phyloP scores from a whole-genome alignment of 164 flowering plant genomes.

The Chloranthus sessilifolius region DNA sequence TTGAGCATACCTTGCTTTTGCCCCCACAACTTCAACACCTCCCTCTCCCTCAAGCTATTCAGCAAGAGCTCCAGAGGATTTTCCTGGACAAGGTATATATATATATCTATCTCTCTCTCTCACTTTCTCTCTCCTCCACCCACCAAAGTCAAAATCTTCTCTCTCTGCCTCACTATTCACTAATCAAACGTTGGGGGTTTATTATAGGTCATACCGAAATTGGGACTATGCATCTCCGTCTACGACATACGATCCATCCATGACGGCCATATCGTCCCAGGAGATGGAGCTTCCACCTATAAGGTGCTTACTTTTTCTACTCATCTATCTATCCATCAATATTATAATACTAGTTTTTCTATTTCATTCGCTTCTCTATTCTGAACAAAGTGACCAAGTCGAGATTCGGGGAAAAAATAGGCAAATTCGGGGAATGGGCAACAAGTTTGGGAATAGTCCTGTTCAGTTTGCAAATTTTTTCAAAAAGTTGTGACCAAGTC shows the following conservation, averaged over 20 bases:
- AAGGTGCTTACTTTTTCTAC: conserved; percentile 25
- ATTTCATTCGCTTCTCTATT: too few relatives aligned
- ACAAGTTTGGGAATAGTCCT: too few relatives aligned
- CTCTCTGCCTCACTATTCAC: background rate
- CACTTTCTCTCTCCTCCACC: background rate
- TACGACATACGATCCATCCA: conserved; percentile 50
- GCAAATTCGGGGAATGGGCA: too few relatives aligned
- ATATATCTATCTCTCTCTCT: conserved; percentile 5
- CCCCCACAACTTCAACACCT: conserved; percentile 71
- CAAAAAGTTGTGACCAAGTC: too few relatives aligned
- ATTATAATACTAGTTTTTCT: too few relatives aligned
- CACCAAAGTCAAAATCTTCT: background rate
- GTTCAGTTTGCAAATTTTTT: too few relatives aligned
- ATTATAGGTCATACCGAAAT: conserved; percentile 67
- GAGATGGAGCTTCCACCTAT: conserved; percentile 78
- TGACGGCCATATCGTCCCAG: conserved; percentile 61
- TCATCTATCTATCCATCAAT: too few relatives aligned
- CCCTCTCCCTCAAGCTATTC: conserved; percentile 48
- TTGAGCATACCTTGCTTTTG: conserved; percentile 63
- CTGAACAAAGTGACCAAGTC: too few relatives aligned
- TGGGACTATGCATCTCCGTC: conserved; percentile 68
- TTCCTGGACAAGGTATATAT: conserved; percentile 64
- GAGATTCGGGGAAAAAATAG: too few relatives aligned
- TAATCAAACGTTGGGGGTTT: conserved; percentile 6
- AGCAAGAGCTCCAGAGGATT: conserved; percentile 44